These are phyloP conservation scores for Boletellus sp. DNA, from an alignment of 1,284 basidiomycete species.

Conservation along the genomic window DNA sequence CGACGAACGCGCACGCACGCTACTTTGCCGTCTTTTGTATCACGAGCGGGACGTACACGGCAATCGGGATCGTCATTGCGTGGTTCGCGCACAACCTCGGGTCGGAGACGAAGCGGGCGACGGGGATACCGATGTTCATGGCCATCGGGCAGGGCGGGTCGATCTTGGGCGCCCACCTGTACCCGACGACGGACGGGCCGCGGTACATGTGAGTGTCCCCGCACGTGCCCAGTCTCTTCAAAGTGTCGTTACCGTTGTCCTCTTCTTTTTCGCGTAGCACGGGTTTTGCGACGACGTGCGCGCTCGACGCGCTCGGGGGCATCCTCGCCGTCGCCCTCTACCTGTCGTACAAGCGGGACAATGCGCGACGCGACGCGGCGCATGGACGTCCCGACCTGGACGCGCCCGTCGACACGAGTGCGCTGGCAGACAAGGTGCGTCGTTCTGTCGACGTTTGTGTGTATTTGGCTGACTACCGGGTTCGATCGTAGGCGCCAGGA, in stretches of 20 bases:
- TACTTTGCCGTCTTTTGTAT: constrained; percentile 76
- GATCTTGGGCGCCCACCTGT: constrained; percentile 67
- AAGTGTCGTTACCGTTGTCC: too few species aligned
- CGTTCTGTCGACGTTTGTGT: too few species aligned
- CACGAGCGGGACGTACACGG: constrained; percentile 67
- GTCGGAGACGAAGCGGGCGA: constrained; percentile 73
- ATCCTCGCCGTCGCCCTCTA: constrained; percentile 47
- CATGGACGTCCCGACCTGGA: constrained; percentile 51
- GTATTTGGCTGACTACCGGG: too few species aligned
- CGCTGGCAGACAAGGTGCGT: constrained; percentile 59
- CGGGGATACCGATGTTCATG: constrained; percentile 76
- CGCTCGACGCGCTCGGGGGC: constrained; percentile 51
- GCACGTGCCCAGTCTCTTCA: too few species aligned
- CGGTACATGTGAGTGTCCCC: constrained; percentile 50
- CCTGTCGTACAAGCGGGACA: constrained; percentile 57
- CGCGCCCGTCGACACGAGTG: constrained; percentile 56
- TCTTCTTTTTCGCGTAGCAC: constrained; percentile 37
- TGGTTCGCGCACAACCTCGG: constrained; percentile 80
- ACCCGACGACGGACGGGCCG: constrained; percentile 60
- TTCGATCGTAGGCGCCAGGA: constrained; percentile 11
- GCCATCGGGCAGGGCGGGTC: constrained; percentile 75
- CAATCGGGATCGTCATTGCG: constrained; percentile 65
- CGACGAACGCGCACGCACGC: constrained; percentile 49
- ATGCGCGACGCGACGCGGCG: constrained; percentile 48
- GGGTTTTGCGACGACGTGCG: constrained; percentile 63